These are phyloP conservation scores for Closterium sp. DNA, from an alignment of 139 green algal species.

Conservation along the genomic window DNA sequence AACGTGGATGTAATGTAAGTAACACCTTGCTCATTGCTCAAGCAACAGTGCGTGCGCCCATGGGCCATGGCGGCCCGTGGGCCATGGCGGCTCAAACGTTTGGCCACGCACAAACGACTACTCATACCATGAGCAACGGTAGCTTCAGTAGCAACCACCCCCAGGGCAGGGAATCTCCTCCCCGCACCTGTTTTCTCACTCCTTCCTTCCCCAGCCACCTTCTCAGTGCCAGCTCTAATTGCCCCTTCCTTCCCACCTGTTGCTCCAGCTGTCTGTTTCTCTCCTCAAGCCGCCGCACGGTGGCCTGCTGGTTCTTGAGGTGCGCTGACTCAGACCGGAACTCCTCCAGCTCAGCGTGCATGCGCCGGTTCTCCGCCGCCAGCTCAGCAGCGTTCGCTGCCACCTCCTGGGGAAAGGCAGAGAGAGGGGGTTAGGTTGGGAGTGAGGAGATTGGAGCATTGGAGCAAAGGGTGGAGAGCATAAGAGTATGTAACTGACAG, in stretches of 20 bases:
- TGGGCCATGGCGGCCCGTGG: too few species aligned
- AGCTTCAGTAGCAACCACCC: not conserved
- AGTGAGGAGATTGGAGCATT: too few species aligned
- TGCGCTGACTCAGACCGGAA: conserved; percentile 41
- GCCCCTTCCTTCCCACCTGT: conserved; percentile 27
- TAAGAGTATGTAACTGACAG: too few species aligned
- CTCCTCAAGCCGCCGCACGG: conserved; percentile 56
- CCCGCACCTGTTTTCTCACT: not conserved
- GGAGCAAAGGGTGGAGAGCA: too few species aligned
- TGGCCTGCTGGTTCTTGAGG: conserved; percentile 53
- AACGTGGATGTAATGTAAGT: too few species aligned
- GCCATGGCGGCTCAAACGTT: too few species aligned
- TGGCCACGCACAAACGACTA: too few species aligned
- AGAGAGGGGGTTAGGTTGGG: too few species aligned
- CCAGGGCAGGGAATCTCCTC: too few species aligned
- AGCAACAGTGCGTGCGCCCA: too few species aligned
- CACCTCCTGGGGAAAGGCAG: conserved; percentile 16
- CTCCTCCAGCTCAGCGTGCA: conserved; percentile 46
- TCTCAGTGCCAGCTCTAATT: not conserved
- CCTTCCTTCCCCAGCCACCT: not conserved
- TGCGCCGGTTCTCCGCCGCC: conserved; percentile 38
- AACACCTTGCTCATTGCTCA: too few species aligned
- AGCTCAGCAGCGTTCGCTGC: conserved; percentile 24
- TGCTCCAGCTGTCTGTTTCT: conserved; percentile 73
- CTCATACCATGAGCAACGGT: too few species aligned